Base-by-base conservation (phyloP, 2,329 filamentous ascomycete genomes). In the Aspergillus amoenus region DNA sequence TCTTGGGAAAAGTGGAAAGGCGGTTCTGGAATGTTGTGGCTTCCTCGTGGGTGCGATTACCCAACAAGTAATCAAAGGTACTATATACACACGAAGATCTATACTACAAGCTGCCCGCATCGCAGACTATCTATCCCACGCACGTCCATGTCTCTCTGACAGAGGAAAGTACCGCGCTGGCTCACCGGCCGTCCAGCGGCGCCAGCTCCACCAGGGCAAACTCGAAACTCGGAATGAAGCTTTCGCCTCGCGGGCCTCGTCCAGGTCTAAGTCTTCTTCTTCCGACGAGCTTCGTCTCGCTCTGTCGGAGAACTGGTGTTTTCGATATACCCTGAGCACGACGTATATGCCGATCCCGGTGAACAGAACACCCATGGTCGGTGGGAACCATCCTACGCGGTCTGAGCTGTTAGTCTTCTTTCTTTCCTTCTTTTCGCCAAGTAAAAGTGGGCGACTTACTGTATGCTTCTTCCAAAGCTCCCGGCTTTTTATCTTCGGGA, bases 121-220 rank as follows among this genome's bases (percentile, higher is more conserved):
- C 27, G 27, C 9, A 30, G 27, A 30, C 27, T 30, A 30, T 43
- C 17, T 27, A 30, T 55, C 45, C 39, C 34, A 13, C 27, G 24
- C 12, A 11, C 34, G 32, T 30, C 39, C 45, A 15, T 44, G 32
- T 27, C 44, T 44, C 57, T 71, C 69, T 12, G 59, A 43, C 52
- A 72, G 62, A 8, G 70, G 66, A 47, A 68, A 65, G 46, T 73
- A 71, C 13, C 60, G 61, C 30, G 59, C 24, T 18, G 47, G 52
- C 27, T 65, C 62, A 24, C 55, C 40, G 5, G 44, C 47, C 34
- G 49, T 60, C 70, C 69, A 73, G 56, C 68, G 62, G 13, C 61
- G 65, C 68, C 64, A 71, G 55, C 68, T 61, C 71, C 70, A 73
- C 71, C 71, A 73, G 17, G 65, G 59, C 15, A 62, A 52, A 15